Conservation (phyloP, 331 rosid species). For the Quercus tomentella region DNA sequence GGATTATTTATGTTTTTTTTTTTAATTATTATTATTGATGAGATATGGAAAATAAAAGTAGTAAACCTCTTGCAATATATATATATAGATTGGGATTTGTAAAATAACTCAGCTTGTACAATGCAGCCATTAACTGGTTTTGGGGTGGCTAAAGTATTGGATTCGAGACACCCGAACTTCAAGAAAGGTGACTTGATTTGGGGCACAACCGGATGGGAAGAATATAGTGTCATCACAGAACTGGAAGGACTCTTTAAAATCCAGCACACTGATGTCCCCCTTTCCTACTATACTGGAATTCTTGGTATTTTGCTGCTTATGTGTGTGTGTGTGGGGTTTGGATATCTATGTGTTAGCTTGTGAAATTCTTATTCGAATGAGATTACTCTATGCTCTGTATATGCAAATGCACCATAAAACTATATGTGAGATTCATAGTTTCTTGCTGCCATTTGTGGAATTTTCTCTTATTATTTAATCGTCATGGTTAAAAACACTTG, state of each 20-base stretch:
- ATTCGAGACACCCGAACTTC: conserved; percentile 2
- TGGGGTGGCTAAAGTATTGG: conserved; percentile 12
- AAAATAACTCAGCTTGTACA: background rate
- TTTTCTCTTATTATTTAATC: background rate
- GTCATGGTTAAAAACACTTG: background rate
- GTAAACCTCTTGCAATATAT: too few species aligned
- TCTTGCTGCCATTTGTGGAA: background rate
- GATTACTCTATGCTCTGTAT: background rate
- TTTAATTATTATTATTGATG: too few species aligned
- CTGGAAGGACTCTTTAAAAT: background rate
- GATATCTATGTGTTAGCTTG: too few species aligned
- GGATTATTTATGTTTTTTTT: too few species aligned
- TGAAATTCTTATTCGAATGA: too few species aligned
- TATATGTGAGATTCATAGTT: background rate
- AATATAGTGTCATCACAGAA: background rate
- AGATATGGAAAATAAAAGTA: too few species aligned
- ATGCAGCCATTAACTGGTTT: conserved; percentile 12
- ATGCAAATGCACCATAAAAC: background rate
- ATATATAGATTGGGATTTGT: too few species aligned
- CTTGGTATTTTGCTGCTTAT: background rate
- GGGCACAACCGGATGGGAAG: conserved; percentile 7
- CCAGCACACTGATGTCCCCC: conserved; percentile 2
- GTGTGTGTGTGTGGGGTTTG: too few species aligned
- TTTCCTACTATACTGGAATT: conserved; percentile 17
- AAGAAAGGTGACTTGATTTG: conserved; percentile 18